Base-by-base conservation (phyloP, 1,139 yeast genomes). In the Yamadazyma diospyri region DNA sequence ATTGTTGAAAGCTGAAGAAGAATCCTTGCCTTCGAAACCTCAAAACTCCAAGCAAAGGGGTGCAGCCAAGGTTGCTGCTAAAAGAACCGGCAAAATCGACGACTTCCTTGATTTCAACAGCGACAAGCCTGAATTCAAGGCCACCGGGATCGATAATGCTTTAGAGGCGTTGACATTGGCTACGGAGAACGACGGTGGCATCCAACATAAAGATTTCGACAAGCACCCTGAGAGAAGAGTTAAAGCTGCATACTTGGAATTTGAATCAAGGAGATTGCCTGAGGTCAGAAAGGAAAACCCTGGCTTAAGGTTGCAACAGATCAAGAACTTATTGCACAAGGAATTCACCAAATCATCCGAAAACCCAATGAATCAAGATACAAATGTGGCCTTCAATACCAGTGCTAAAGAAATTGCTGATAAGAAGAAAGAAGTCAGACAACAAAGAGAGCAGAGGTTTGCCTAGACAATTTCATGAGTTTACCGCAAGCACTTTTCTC, bases 151-250 rank as follows among this genome's bases (percentile, higher is more conserved):
- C 33, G 95, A 85, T 43, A 75, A 75, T 48, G 94, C 94, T 1
- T 65, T 85, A 47, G 87, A 83, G 35, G 94, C 94, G 3, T 68
- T 85, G 54, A 71, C 84, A 5, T 66, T 85, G 53, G 37, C 37
- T 10, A 74, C 83, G 16, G 61, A 68, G 30, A 70, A 64, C 37
- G 75, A 69, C 32, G 77, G 72, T 27, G 82, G 78, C 32, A 72
- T 77, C 26, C 58, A 61, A 25, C 64, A 69, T 42, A 82, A 78
- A 51, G 86, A 79, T 37, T 65, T 85, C 36, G 95, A 85, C 44
- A 79, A 87, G 56, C 95, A 85, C 48, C 95, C 95, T 7, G 95
- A 85, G 63, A 74, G 94, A 59, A 74, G 95, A 54, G 84, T 81
- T 57, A 86, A 85, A 64, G 88, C 94, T 12, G 95, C 95, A 0